A percentile compares a stretch with the other conserved stretches of the same genome.
Evolutionary conservation across 768 basidiomycete genomes (phyloP).

Genomic region (Daedaleopsis sinensis): DNA sequence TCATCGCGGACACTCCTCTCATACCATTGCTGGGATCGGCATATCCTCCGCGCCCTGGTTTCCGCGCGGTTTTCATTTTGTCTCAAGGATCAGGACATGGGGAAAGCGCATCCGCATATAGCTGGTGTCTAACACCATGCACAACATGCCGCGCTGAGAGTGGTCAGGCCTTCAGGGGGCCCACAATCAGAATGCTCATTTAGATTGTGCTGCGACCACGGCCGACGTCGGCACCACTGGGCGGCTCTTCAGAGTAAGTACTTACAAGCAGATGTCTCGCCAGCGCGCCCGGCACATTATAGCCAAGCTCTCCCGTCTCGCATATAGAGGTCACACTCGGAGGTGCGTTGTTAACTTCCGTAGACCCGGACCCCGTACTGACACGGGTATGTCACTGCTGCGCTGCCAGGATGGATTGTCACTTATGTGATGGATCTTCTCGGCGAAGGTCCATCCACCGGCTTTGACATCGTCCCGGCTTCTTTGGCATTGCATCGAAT

Average conservation of each 20-base stretch:
- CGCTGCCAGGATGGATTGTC: conserved; percentile 50
- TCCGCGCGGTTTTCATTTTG: conserved; percentile 86
- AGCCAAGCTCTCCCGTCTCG: conserved; percentile 43
- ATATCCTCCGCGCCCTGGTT: conserved; percentile 72
- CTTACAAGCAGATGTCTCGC: conserved; percentile 49
- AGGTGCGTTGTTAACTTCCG: conserved; percentile 31
- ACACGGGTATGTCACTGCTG: conserved; percentile 14
- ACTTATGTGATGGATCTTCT: conserved; percentile 51
- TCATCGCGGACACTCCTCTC: conserved; percentile 3
- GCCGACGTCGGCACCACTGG: conserved; percentile 34
- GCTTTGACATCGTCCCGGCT: conserved; percentile 51
- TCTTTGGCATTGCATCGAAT: conserved; percentile 42
- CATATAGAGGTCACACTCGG: conserved; percentile 43
- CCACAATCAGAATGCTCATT: too few species aligned
- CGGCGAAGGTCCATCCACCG: conserved; percentile 48
- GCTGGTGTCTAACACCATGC: too few species aligned
- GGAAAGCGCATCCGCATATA: too few species aligned
- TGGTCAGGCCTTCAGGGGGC: too few species aligned
- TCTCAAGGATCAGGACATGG: conserved; percentile 59
- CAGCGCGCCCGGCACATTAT: conserved; percentile 43
- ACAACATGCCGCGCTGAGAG: conserved; percentile 56
- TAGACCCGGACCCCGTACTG: background rate
- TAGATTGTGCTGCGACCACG: conserved; percentile 25
- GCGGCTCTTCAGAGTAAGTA: too few species aligned
- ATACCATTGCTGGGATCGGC: conserved; percentile 52